Base-by-base conservation (phyloP, 306 rosid species). In the Vigna angularis region DNA sequence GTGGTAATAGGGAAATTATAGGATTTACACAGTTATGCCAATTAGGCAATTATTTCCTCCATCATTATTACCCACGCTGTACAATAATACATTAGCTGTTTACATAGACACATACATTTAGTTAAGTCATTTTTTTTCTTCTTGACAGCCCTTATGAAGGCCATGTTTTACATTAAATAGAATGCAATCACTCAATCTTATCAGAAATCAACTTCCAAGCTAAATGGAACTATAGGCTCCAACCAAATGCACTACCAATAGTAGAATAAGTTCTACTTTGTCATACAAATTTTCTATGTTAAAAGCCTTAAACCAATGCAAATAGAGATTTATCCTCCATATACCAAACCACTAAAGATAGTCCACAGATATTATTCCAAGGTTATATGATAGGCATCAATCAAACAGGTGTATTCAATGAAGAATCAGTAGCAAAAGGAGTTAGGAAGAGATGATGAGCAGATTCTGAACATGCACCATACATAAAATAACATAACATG, bases 231-330 rank as follows among this genome's bases (percentile, higher is more conserved):
- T 42, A 20, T 12, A 42, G 6, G n/a, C 11, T 66, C 53, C 52
- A 66, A 66, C 18, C 52, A 66, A 44, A 66, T 20, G 36, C 53
- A 42, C 52, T 30, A 20, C 53, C 53, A 42, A 66, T 42, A 66
- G 72, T 66, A 66, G 18, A 42, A 42, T 18, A 20, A 42, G 50
- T 66, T 66, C 3, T 9, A 18, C 72, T 20, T 44, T 20, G 52
- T 20, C 36, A 42, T 5, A 20, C 13, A 42, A 40, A 65, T 0
- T 15, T 59, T 62, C 45, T 63, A 38, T 65, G 9, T 32, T 8
- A 18, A 64, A n/a, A 64, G 48, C 50, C 70, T 34, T n/a, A 64
- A 66, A 42, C 52, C 51, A 44, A 44, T 11, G 53, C n/a, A 11
- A 15, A 42, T 66, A 44, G 22, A 20, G 34, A 44, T 44, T 66